Percentiles rank a stretch among this genome's conserved stretches.
Conservation (phyloP, 257 asterid species). For the Asclepias syriaca region DNA sequence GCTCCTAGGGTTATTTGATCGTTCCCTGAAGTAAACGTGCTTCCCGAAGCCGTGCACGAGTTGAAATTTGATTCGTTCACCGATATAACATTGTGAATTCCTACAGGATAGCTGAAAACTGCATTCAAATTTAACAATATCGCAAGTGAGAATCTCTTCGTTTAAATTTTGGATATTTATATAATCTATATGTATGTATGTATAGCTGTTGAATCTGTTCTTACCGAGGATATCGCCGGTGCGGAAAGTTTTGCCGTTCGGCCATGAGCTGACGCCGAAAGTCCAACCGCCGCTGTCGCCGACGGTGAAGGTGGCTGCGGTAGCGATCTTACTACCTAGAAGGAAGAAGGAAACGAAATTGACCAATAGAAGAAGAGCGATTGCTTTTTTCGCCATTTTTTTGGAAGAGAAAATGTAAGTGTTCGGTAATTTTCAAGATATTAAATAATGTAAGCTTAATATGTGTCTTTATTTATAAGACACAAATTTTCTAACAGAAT, state of each 20-base stretch:
- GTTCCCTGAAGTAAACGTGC: slow-evolving; percentile 19
- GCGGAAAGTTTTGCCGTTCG: slow-evolving; percentile 19
- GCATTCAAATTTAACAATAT: not conserved
- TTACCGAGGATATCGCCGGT: slow-evolving; percentile 15
- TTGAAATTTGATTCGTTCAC: slow-evolving; percentile 31
- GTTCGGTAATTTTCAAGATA: too few relatives aligned
- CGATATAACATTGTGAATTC: slow-evolving; percentile 30
- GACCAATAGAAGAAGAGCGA: not conserved
- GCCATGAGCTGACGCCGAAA: slow-evolving; percentile 31
- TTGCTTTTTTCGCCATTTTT: slow-evolving; percentile 10
- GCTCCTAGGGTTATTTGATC: slow-evolving; percentile 15
- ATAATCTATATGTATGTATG: too few relatives aligned
- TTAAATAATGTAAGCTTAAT: too few relatives aligned
- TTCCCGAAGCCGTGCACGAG: slow-evolving; percentile 24
- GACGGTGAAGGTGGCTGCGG: slow-evolving; percentile 22
- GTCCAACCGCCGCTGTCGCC: slow-evolving; percentile 37
- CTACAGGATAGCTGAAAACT: slow-evolving; percentile 37
- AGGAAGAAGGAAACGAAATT: not conserved
- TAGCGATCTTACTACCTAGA: not conserved
- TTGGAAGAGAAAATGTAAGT: not conserved
- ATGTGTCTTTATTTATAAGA: too few relatives aligned
- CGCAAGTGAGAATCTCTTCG: too few relatives aligned
- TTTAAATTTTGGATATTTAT: too few relatives aligned
- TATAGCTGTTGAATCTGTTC: too few relatives aligned
- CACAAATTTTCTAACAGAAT: too few relatives aligned